A percentile compares a stretch with the other conserved stretches of the same genome.
phyloP scores from a whole-genome alignment of 805 yeast genomes.

The Pichia occidentalis region DNA sequence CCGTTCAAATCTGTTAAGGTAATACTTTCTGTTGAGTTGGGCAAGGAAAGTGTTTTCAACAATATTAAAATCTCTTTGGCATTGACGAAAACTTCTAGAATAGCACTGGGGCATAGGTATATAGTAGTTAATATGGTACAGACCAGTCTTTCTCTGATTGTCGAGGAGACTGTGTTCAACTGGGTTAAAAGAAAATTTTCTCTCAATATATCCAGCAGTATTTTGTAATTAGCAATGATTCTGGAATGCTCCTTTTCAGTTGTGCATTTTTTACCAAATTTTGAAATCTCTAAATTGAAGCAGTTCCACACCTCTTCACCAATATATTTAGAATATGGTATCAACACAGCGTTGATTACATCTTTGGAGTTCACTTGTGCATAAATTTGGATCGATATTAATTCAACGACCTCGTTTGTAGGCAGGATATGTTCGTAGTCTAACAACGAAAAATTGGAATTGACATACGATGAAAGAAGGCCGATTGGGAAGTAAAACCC shows the following conservation, averaged over 20 bases:
- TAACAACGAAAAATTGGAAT: constrained; percentile 15
- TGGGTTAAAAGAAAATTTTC: constrained; percentile 18
- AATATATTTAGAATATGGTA: constrained; percentile 18
- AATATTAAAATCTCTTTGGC: constrained; percentile 24
- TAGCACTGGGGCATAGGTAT: constrained; percentile 22
- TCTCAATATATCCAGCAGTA: constrained; percentile 18
- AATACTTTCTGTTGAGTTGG: constrained; percentile 8
- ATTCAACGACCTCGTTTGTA: constrained; percentile 17
- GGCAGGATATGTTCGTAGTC: constrained; percentile 19
- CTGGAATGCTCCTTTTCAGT: constrained; percentile 3
- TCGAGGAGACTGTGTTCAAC: constrained; percentile 2
- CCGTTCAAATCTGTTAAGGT: background rate
- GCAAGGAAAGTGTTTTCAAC: constrained; percentile 16
- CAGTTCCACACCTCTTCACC: constrained; percentile 13
- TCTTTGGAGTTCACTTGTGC: no score
- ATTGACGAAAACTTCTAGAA: constrained; percentile 20
- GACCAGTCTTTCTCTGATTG: constrained; percentile 15
- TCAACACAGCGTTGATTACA: constrained; percentile 14
- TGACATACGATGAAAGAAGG: constrained; percentile 8
- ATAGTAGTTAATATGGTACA: constrained; percentile 18
- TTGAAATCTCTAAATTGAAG: constrained; percentile 20
- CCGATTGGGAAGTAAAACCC: constrained; percentile 22
- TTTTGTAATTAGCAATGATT: constrained; percentile 11
- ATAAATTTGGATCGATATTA: constrained; percentile 16
- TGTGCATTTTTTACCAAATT: constrained; percentile 14